A percentile compares a stretch with the other conserved stretches of the same genome.
These are phyloP conservation scores for Collariella sp. DNA, from an alignment of 495 filamentous ascomycete species.

Conservation along the genomic window DNA sequence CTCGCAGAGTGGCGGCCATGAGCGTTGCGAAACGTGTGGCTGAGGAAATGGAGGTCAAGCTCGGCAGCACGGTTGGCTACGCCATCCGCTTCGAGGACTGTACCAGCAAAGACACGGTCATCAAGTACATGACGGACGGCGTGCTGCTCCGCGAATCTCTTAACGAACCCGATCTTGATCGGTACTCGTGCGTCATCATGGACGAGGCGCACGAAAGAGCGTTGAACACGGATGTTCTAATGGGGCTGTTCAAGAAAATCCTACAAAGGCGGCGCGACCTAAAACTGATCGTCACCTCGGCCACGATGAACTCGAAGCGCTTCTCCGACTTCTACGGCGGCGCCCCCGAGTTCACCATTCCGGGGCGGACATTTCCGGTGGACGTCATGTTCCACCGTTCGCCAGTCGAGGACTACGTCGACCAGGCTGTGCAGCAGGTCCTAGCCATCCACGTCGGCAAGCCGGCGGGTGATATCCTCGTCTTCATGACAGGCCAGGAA, in stretches of 20 bases:
- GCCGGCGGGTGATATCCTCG: constrained; percentile 83
- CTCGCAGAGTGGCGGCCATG: constrained; percentile 94
- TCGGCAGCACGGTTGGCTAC: constrained; percentile 86
- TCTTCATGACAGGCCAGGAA: constrained; percentile 99
- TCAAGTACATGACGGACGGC: constrained; percentile 99
- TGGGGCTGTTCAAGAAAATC: constrained; percentile 97
- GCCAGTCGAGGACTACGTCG: constrained; percentile 95
- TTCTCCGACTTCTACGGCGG: constrained; percentile 96
- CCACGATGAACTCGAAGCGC: constrained; percentile 95
- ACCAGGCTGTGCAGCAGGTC: constrained; percentile 92
- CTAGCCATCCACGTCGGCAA: constrained; percentile 96
- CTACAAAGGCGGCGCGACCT: constrained; percentile 81
- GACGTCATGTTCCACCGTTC: constrained; percentile 93
- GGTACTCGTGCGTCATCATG: constrained; percentile 99
- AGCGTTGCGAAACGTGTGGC: constrained; percentile 97
- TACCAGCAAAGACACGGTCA: constrained; percentile 84
- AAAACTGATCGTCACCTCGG: constrained; percentile 95
- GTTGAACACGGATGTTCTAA: constrained; percentile 92
- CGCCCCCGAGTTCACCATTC: constrained; percentile 96
- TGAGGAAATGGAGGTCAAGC: constrained; percentile 97
- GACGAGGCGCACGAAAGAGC: constrained; percentile 98
- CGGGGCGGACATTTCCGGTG: constrained; percentile 93
- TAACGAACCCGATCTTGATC: constrained; percentile 83
- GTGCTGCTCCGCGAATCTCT: constrained; percentile 90
- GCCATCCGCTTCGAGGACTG: constrained; percentile 99